Evolutionary conservation across 192 early-diverging fungal species (phyloP).

Genomic region (Coemansia sp.): DNA sequence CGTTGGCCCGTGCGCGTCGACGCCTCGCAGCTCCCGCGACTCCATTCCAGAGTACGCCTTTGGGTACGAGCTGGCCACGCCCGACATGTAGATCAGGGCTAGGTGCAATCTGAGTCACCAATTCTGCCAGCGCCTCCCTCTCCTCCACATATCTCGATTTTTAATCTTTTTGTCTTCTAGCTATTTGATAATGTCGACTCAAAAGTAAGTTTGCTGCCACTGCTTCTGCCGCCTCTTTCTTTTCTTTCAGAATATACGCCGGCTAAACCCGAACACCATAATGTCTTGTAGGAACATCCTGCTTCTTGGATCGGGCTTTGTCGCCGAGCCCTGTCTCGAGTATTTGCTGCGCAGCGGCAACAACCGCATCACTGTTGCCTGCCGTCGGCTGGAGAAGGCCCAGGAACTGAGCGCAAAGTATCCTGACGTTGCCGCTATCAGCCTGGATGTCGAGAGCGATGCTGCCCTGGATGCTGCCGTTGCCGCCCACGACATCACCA

Average conservation of each 20-base stretch:
- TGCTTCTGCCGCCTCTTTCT: background rate
- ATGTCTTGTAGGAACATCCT: slow-evolving; percentile 71
- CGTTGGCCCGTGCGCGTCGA: slow-evolving; percentile 15
- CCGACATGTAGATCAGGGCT: background rate
- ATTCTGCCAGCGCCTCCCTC: background rate
- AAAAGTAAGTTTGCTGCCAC: slow-evolving; percentile 12
- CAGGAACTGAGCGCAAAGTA: slow-evolving; percentile 65
- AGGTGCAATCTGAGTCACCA: background rate
- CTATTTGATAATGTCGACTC: slow-evolving; percentile 22
- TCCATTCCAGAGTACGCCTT: slow-evolving; percentile 15
- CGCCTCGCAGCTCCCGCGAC: slow-evolving; percentile 10
- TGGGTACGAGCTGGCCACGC: slow-evolving; percentile 1
- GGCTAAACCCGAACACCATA: too few relatives aligned
- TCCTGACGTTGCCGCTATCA: slow-evolving; percentile 58
- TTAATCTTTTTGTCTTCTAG: slow-evolving; percentile 7
- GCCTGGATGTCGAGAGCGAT: slow-evolving; percentile 80
- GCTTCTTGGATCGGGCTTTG: slow-evolving; percentile 95
- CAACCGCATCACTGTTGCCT: slow-evolving; percentile 88
- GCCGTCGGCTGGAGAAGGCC: slow-evolving; percentile 71
- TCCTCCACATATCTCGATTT: background rate
- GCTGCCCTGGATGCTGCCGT: slow-evolving; percentile 69
- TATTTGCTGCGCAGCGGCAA: slow-evolving; percentile 88
- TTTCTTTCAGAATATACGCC: background rate
- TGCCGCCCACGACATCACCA: slow-evolving; percentile 83
- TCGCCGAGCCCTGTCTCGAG: slow-evolving; percentile 91